Conservation (phyloP, 768 basidiomycete species). For the Xerocomus spinulosus region DNA sequence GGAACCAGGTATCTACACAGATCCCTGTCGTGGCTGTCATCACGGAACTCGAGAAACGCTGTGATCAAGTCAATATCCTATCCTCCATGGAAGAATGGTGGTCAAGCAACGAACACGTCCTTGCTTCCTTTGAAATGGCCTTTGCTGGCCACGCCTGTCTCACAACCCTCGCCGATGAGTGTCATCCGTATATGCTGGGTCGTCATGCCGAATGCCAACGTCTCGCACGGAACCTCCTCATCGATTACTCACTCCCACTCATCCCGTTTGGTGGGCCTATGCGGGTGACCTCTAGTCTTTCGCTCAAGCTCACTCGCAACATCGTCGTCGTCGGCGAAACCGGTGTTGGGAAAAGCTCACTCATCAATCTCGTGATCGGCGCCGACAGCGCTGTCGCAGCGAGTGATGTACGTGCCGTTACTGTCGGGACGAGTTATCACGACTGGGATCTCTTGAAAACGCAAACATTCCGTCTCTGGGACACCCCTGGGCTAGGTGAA, state of each 20-base stretch:
- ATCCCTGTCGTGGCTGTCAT: conserved; percentile 25
- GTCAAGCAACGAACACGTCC: conserved; percentile 1
- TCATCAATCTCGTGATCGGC: conserved; percentile 16
- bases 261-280: not conserved
- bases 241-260: conserved; percentile 18
- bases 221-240: conserved; percentile 21
- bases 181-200: conserved; percentile 14
- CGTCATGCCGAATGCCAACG: conserved; percentile 14
- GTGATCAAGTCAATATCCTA: conserved; percentile 3
- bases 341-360: conserved; percentile 25
- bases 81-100: conserved; percentile 26
- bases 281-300: conserved; percentile 8
- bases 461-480: conserved; percentile 25
- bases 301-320: conserved; percentile 21
- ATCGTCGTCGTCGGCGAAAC: conserved; percentile 40
- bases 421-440: conserved; percentile 19
- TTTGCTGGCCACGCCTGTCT: conserved; percentile 22
- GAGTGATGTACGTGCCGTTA: conserved; percentile 18
- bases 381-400: conserved; percentile 11
- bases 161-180: conserved; percentile 21
- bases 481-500: conserved; percentile 19
- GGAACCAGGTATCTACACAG: conserved; percentile 15
- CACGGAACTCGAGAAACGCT: conserved; percentile 24
- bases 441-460: conserved; percentile 20
- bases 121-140: conserved; percentile 9